Conservation (phyloP, 768 basidiomycete genomes). For the Tricholoma furcatifolium region DNA sequence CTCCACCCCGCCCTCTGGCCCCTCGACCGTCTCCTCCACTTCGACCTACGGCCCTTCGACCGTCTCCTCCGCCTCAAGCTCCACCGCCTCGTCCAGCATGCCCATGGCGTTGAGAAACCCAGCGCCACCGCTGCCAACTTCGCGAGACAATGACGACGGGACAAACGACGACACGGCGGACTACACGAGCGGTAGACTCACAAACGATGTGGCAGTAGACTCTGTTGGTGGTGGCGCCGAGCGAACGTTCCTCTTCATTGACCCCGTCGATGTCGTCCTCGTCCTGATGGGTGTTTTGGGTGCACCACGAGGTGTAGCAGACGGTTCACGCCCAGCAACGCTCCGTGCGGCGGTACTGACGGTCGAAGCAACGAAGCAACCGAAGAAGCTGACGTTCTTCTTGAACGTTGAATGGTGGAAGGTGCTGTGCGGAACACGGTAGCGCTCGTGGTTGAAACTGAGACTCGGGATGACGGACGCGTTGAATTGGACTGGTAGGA, state of each 20-base stretch:
- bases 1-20: neutral
- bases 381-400: constrained; percentile 32
- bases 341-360: constrained; percentile 14
- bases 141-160: neutral
- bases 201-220: constrained; percentile 50
- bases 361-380: constrained; percentile 23
- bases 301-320: neutral
- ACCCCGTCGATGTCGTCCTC: constrained; percentile 17
- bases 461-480: constrained; percentile 15
- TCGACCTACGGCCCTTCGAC: too few species aligned
- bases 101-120: constrained; percentile 7
- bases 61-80: too few species aligned
- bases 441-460: constrained; percentile 10
- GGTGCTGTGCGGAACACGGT: constrained; percentile 45
- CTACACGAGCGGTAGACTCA: constrained; percentile 45
- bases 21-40: too few species aligned
- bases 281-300: constrained; percentile 1
- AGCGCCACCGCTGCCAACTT: neutral
- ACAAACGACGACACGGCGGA: constrained; percentile 23
- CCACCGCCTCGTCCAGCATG: too few species aligned
- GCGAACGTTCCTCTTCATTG: constrained; percentile 15
- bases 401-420: constrained; percentile 24
- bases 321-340: constrained; percentile 1
- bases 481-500: constrained; percentile 5
- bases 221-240: constrained; percentile 4